These are phyloP conservation scores for Naganishia albida DNA, from an alignment of 1,284 basidiomycete genomes.

Conservation along the genomic window DNA sequence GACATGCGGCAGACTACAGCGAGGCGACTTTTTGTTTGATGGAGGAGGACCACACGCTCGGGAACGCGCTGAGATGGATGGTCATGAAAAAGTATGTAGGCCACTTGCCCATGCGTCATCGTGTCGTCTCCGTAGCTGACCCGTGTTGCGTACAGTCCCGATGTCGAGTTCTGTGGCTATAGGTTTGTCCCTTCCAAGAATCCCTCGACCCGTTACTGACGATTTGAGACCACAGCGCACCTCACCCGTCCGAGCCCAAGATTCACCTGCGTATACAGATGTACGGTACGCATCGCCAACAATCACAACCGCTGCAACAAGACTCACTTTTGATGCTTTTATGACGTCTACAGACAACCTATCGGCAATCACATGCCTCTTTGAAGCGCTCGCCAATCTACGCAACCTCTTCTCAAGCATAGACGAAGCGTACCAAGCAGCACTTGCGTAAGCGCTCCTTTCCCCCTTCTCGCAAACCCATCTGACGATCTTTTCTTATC, in stretches of 20 bases:
- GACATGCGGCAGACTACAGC: constrained; percentile 74
- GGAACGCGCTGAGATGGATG: constrained; percentile 95
- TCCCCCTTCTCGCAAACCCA: constrained; percentile 1
- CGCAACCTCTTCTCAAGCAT: constrained; percentile 71
- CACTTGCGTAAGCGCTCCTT: constrained; percentile 56
- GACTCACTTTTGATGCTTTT: constrained; percentile 1
- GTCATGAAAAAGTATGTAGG: constrained; percentile 94
- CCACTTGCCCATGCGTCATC: too few species aligned
- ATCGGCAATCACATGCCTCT: constrained; percentile 75
- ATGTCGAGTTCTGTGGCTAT: constrained; percentile 98
- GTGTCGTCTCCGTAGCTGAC: constrained; percentile 3
- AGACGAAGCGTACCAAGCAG: constrained; percentile 65
- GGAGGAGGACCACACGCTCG: constrained; percentile 93
- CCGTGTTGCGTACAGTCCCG: constrained; percentile 65
- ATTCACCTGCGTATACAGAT: constrained; percentile 97
- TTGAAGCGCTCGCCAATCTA: constrained; percentile 71
- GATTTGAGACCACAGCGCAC: constrained; percentile 62
- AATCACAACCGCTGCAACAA: constrained; percentile 37
- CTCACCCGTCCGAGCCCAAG: constrained; percentile 94
- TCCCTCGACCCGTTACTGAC: constrained; percentile 8
- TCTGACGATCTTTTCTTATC: background rate
- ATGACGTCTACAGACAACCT: constrained; percentile 62
- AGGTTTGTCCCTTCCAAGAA: constrained; percentile 59
- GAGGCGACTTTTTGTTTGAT: constrained; percentile 89
- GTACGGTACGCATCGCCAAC: constrained; percentile 75